Evolutionary conservation across 805 yeast species (phyloP).

Genomic region (Candida mattraensis): DNA sequence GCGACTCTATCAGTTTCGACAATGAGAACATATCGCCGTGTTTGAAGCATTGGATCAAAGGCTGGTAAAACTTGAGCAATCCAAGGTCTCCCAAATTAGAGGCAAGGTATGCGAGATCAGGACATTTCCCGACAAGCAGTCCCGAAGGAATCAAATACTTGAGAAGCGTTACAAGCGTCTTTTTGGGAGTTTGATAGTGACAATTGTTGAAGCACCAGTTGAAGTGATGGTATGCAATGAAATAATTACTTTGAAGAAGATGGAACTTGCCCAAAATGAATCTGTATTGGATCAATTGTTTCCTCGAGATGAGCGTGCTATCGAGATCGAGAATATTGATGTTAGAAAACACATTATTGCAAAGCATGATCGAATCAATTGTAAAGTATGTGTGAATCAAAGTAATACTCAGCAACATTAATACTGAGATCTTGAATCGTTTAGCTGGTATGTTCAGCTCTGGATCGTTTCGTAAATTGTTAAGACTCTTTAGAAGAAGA

Average conservation of each 20-base stretch:
- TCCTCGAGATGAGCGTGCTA: slow-evolving; percentile 38
- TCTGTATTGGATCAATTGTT: slow-evolving; percentile 52
- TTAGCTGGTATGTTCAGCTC: slow-evolving; percentile 34
- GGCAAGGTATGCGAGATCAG: slow-evolving; percentile 35
- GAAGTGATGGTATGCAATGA: slow-evolving; percentile 47
- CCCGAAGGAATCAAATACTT: slow-evolving; percentile 52
- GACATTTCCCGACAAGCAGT: slow-evolving; percentile 50
- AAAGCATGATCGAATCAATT: slow-evolving; percentile 54
- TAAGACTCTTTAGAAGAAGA: slow-evolving; percentile 47
- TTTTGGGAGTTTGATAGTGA: slow-evolving; percentile 28
- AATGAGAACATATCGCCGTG: slow-evolving; percentile 45
- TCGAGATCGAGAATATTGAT: slow-evolving; percentile 51
- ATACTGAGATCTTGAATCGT: slow-evolving; percentile 42
- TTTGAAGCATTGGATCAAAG: slow-evolving; percentile 36
- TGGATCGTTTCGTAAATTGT: slow-evolving; percentile 48
- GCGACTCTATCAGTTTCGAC: slow-evolving; percentile 31
- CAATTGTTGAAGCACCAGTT: slow-evolving; percentile 46
- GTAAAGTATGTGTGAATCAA: slow-evolving; percentile 53
- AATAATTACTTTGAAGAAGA: slow-evolving; percentile 50
- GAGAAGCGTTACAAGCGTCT: slow-evolving; percentile 39
- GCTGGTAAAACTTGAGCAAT: slow-evolving; percentile 37
- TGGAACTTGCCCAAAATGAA: slow-evolving; percentile 54
- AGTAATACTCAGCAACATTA: slow-evolving; percentile 48
- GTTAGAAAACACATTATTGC: slow-evolving; percentile 62
- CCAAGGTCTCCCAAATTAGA: slow-evolving; percentile 15